Percentiles rank a stretch among this genome's conserved stretches.
Evolutionary conservation across 371 early-diverging fungal genomes (phyloP).

Genomic region (Mucor sp.): DNA sequence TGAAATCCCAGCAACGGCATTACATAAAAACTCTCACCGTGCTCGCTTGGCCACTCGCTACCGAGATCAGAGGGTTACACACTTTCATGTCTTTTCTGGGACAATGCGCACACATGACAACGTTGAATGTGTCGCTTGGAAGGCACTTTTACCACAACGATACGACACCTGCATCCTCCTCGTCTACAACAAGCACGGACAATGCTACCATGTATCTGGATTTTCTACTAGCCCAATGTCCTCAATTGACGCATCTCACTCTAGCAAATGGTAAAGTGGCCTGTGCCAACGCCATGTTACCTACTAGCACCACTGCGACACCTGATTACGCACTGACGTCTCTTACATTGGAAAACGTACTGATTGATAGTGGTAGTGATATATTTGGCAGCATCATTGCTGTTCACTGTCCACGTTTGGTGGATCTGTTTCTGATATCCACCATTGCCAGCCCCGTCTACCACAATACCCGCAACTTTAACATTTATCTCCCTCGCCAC

Average conservation of each 20-base stretch:
- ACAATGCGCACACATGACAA: neutral
- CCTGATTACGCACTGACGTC: neutral
- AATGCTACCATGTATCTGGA: neutral
- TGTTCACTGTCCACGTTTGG: neutral
- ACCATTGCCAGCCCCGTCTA: neutral
- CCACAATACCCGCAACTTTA: neutral
- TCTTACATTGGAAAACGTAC: neutral
- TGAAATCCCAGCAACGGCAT: neutral
- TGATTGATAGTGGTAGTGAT: neutral
- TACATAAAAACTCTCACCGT: neutral
- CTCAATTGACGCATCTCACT: neutral
- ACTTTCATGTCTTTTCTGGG: neutral
- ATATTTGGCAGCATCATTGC: neutral
- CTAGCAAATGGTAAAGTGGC: neutral
- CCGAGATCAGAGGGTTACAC: neutral
- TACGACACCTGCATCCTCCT: neutral
- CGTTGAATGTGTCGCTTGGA: neutral
- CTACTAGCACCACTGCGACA: neutral
- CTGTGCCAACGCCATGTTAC: neutral
- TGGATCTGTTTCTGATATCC: neutral
- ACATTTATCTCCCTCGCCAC: conserved; percentile 3
- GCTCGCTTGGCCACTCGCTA: neutral
- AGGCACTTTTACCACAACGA: neutral
- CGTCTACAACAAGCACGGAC: neutral
- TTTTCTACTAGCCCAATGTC: neutral